Evolutionary conservation across 2,329 filamentous ascomycete species (phyloP), one percentile per base, ranked within the genome.

Genomic region (Hansfordia pulvinata): DNA sequence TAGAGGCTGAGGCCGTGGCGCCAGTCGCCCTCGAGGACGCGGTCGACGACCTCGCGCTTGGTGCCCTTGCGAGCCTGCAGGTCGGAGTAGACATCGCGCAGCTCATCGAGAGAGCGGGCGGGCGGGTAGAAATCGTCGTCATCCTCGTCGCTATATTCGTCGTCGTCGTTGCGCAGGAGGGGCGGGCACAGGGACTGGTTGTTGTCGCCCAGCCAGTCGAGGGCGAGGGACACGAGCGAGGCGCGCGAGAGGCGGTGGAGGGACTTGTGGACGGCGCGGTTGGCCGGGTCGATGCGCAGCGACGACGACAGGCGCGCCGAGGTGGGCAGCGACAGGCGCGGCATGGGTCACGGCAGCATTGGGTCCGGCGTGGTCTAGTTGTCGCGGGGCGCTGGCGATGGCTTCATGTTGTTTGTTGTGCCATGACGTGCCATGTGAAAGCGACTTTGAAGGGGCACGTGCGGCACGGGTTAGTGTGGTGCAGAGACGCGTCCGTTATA

Each of bases 191-290:
- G 56, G 4, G 63, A 51, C 20, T 72, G 58, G 35, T 79, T 76
- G 35, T 63, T 58, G 25, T 76, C 69, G 30, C 77, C 69, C 3
- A 92, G 70, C 84, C 84, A 93, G 54, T 78, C 67, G 13, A 85
- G 62, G 1, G 69, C 78, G 7, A 93, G 64, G 0, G 73, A 69
- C 15, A 90, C 54, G 13, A 93, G 65, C 0, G 79, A 73, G 24
- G 74, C 58, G 26, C 83, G 74, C 2, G 81, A 78, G 11, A 92
- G 64, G 29, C 75, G 76, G 33, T 60, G 65, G 25, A 93, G 62
- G 20, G 68, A 62, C 48, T 79, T 83, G 36, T 66, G 49, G 25
- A 84, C 66, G 17, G 72, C 60, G 23, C 68, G 58, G 43, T 76
- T 78, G 31, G 67, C 59, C 7, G 77, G 60, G 30, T 74, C 66